These are phyloP conservation scores for Letharia columbiana DNA, from an alignment of 495 filamentous ascomycete genomes.

Conservation along the genomic window DNA sequence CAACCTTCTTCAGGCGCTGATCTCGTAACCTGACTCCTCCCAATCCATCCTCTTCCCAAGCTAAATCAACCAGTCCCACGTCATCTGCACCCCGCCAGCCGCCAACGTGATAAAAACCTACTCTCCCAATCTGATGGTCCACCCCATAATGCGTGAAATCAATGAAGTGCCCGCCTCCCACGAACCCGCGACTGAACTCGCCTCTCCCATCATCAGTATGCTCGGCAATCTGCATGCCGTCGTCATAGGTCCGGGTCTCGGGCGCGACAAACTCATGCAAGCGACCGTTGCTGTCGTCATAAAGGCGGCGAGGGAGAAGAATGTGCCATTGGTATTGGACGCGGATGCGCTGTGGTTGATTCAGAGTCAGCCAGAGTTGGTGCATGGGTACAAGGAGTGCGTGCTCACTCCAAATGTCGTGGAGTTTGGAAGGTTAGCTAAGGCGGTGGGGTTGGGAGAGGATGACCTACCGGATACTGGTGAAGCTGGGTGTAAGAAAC, in stretches of 20 bases:
- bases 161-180: conserved; percentile 37
- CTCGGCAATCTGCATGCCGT: conserved; percentile 81
- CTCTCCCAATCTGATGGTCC: conserved; percentile 97
- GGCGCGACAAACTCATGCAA: conserved; percentile 82
- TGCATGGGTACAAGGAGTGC: conserved; percentile 72
- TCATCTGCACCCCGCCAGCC: conserved; percentile 88
- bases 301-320: conserved; percentile 60
- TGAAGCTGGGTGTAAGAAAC: conserved; percentile 50
- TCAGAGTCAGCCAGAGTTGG: conserved; percentile 62
- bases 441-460: conserved; percentile 55
- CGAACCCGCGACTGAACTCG: conserved; percentile 46
- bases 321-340: conserved; percentile 80
- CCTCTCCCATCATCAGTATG: conserved; percentile 67
- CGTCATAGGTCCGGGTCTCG: conserved; percentile 88
- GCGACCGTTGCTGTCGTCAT: conserved; percentile 76
- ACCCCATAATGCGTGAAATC: conserved; percentile 80
- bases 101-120: conserved; percentile 90
- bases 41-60: conserved; percentile 7
- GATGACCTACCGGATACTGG: conserved; percentile 33
- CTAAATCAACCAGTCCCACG: conserved; percentile 60
- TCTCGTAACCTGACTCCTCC: conserved; percentile 47
- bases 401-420: conserved; percentile 93
- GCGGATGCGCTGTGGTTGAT: conserved; percentile 81
- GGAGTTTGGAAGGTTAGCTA: conserved; percentile 78
- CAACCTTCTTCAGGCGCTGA: conserved; percentile 51